Conservation (phyloP, 306 rosid genomes). For the Cucumis cinereus region DNA sequence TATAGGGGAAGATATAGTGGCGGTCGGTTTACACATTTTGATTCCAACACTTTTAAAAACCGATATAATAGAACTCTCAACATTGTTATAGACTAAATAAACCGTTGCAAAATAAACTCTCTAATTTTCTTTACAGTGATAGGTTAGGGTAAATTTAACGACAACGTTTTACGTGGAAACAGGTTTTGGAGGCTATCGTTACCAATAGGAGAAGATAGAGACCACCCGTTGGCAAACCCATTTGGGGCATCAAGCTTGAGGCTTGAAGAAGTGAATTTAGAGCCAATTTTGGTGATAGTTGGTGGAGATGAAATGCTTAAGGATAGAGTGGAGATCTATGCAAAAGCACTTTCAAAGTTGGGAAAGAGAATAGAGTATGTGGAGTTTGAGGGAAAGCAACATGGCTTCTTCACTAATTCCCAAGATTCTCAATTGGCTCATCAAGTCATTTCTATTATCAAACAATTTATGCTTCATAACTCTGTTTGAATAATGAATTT, state of each 20-base stretch:
- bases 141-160: too few species aligned
- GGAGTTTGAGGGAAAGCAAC: slow-evolving; percentile 63
- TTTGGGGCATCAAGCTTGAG: slow-evolving; percentile 41
- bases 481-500: background rate
- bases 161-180: background rate
- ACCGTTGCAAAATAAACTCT: too few species aligned
- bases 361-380: slow-evolving; percentile 51
- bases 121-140: too few species aligned
- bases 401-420: slow-evolving; percentile 66
- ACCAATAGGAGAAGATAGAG: slow-evolving; percentile 58
- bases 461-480: slow-evolving; percentile 27
- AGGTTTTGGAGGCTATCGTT: slow-evolving; percentile 95
- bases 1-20: too few species aligned
- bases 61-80: too few species aligned
- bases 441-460: slow-evolving; percentile 35
- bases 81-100: too few species aligned
- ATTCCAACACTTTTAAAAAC: too few species aligned
- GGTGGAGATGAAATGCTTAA: slow-evolving; percentile 68
- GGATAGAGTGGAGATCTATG: slow-evolving; percentile 64
- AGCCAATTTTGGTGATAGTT: slow-evolving; percentile 52
- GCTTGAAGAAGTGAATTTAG: slow-evolving; percentile 33
- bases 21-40: too few species aligned
- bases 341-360: slow-evolving; percentile 26
- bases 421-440: slow-evolving; percentile 37
- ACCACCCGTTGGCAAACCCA: slow-evolving; percentile 77